Base-by-base conservation (phyloP, 371 early-diverging fungal genomes). In the Mortierella sp. region DNA sequence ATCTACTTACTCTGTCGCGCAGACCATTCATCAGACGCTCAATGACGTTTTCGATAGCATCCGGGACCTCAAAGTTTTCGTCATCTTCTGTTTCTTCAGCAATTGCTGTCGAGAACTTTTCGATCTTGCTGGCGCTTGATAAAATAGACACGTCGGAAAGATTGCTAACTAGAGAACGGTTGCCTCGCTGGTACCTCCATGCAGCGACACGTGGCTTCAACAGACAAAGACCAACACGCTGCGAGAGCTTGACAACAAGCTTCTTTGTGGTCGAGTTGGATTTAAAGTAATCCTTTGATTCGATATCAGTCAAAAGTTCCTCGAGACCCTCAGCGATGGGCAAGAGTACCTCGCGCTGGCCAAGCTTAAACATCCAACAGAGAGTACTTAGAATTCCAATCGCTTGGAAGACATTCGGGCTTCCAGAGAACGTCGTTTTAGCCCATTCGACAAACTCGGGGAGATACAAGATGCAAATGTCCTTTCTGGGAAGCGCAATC, bases 21-120 rank as follows among this genome's bases (percentile, higher is more conserved):
- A 98, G 85, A 9, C 93, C 94, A 45, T 87, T 89, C 63, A 98
- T 85, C 31, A 97, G 79, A 13, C 93, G 86, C n/a, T 93, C 94
- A 47, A 96, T 86, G 3, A 96, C 85, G 15, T 85, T 84, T 69
- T 96, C 96, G 22, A 95, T 73, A 31, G 88, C 87, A 17, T 93
- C 93, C 0, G 96, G 90, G 17, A 83, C 76, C 12, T 74, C 79
- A 34, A 70, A 61, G 55, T 89, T 85, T 17, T 85, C 83, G 1
- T 85, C 78, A 23, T 82, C 86, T 26, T 83, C 73, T 13, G 81
- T 69, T 53, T 78, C 85, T 1, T 70, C 70, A 1, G 62, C 58
- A 65, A 71, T 70, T 12, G 70, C 47, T 22, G 47, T 77, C 12
- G 77, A 82, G 23, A 45, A 49, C 19, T 71, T 81, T 53, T 72